A percentile compares a stretch with the other conserved stretches of the same genome.
These are phyloP conservation scores for Pyracantha coccinea DNA, from an alignment of 331 rosid genomes.

Conservation along the genomic window DNA sequence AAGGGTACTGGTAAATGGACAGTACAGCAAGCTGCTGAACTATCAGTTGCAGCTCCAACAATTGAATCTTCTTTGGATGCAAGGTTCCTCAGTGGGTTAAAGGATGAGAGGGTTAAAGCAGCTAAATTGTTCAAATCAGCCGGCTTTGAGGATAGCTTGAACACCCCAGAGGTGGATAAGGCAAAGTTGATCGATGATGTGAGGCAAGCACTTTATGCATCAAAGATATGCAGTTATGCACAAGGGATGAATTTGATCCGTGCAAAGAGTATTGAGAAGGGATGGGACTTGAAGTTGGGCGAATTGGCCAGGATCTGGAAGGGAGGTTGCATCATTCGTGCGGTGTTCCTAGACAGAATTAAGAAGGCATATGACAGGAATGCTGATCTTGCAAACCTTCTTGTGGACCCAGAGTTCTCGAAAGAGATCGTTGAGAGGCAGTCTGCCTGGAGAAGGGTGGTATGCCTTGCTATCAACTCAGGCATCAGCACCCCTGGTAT, in stretches of 20 bases:
- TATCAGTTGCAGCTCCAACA: constrained; percentile 81
- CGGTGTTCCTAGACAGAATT: constrained; percentile 69
- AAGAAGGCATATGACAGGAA: constrained; percentile 75
- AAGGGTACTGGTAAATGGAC: constrained; percentile 98
- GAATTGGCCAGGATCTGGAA: constrained; percentile 85
- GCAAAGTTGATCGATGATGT: constrained; percentile 61
- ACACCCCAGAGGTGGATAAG: constrained; percentile 52
- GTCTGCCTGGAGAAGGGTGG: constrained; percentile 74
- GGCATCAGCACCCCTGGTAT: constrained; percentile 82
- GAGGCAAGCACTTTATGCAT: constrained; percentile 75
- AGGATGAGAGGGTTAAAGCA: constrained; percentile 77
- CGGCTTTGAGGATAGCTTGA: constrained; percentile 44
- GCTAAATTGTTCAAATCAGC: constrained; percentile 58
- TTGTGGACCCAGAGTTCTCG: constrained; percentile 82
- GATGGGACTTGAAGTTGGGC: constrained; percentile 68
- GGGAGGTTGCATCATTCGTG: constrained; percentile 85
- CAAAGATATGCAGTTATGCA: constrained; percentile 83
- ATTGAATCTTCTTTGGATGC: constrained; percentile 81
- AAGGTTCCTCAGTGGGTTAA: constrained; percentile 79
- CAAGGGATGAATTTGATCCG: constrained; percentile 88
- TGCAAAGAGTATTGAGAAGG: constrained; percentile 74
- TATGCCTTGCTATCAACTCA: constrained; percentile 66
- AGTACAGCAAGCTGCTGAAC: constrained; percentile 87
- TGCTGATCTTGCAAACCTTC: constrained; percentile 65
- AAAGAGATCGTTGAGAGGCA: constrained; percentile 74